Evolutionary conservation across 352 stramenopile genomes (phyloP).

Genomic region (Globisporangium iwayamae): DNA sequence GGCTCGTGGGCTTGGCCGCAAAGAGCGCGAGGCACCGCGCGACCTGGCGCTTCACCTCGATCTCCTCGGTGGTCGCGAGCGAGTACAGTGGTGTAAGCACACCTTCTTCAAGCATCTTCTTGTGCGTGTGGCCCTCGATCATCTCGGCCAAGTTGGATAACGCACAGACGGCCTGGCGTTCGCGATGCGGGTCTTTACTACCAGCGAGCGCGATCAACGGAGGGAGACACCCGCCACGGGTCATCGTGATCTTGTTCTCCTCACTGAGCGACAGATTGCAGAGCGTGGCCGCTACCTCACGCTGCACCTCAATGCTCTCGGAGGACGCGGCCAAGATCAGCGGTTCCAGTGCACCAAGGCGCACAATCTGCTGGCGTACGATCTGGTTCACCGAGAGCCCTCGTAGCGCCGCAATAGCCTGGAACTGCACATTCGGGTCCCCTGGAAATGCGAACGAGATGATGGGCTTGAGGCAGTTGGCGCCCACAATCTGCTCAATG

Average conservation of each 20-base stretch:
- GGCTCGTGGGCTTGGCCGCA: conserved; percentile 89
- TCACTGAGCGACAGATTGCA: conserved; percentile 94
- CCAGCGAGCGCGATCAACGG: conserved; percentile 88
- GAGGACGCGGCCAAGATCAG: conserved; percentile 89
- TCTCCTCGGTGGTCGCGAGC: conserved; percentile 63
- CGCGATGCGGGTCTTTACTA: conserved; percentile 86
- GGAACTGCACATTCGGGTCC: conserved; percentile 94
- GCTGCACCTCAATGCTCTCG: conserved; percentile 93
- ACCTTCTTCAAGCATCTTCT: conserved; percentile 93
- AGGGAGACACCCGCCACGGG: conserved; percentile 90
- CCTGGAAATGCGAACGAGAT: conserved; percentile 94
- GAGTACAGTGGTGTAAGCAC: conserved; percentile 88
- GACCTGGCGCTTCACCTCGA: conserved; percentile 91
- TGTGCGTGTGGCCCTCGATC: conserved; percentile 93
- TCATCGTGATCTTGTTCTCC: conserved; percentile 96
- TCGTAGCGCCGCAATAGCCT: conserved; percentile 92
- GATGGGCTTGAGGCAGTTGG: conserved; percentile 89
- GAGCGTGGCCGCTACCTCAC: conserved; percentile 93
- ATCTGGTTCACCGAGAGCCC: conserved; percentile 90
- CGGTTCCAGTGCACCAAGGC: conserved; percentile 91
- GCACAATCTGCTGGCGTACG: conserved; percentile 88
- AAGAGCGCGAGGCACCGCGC: conserved; percentile 92
- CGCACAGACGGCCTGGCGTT: conserved; percentile 91
- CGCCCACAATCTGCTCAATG: conserved; percentile 84
- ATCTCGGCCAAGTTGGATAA: conserved; percentile 96